Evolutionary conservation across 2,329 filamentous ascomycete species (phyloP), one percentile per base, ranked within the genome.

Genomic region (Colletotrichum tabaci): DNA sequence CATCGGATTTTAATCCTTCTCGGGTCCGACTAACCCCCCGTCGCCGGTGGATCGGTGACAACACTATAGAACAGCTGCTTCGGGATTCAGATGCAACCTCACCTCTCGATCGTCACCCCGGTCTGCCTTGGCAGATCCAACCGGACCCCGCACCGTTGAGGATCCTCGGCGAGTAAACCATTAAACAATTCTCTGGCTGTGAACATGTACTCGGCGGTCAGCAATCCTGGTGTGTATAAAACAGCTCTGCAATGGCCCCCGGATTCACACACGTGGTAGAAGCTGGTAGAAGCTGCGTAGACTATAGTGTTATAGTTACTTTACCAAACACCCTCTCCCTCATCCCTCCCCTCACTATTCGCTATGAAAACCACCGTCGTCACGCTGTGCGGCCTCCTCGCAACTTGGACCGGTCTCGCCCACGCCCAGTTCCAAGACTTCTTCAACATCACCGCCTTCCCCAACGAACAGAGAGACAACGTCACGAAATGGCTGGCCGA

Each of bases 401-500:
- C 5, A 6, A 30, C 26, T 1, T 21, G 26, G 1, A 35, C 50
- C 1, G 13, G 42, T 7, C 10, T 42, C 7, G 50, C 18, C 12
- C 47, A 61, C 3, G 62, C 56, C n/a, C 61, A 61, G 7, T 38
- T 71, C 0, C 44, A 60, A 16, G 67, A 50, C 26, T 50, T 66
- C 1, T 71, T 66, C 49, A 66, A 67, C 21, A 42, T 71, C 21
- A 71, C 62, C 0, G 56, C 62, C 23, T 71, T 71, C 40, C 62
- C 56, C 49, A 71, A 61, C 21, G 67, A 71, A 50, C 67, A 71
- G 21, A 67, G 56, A 15, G 56, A 61, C 10, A 71, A 71, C 30
- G 67, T 71, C 49, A 66, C 67, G 2, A 61, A 30, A 23, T 66
- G 55, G 55, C 35, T 67, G 4, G 50, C 47, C 7, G 62, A 71